Evolutionary conservation across 176 grass and related monocot genomes (phyloP).

Genomic region (Raddia guianensis): DNA sequence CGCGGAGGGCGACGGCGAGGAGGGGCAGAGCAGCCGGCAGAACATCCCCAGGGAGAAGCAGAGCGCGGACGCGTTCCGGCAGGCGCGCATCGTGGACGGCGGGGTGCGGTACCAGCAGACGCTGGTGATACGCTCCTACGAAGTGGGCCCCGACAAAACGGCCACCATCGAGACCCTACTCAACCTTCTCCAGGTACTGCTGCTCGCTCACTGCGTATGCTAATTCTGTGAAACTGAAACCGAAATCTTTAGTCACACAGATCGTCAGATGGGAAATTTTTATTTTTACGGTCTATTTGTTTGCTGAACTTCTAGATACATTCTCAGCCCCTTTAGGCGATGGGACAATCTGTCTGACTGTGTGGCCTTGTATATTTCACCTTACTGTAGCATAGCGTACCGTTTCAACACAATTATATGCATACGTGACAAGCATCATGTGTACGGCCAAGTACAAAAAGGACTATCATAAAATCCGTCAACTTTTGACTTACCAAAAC

Average conservation of each 20-base stretch:
- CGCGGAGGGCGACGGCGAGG: background rate
- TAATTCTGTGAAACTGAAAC: background rate
- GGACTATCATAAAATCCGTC: too few relatives aligned
- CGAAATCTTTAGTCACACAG: background rate
- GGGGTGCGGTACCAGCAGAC: constrained; percentile 71
- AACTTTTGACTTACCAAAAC: too few relatives aligned
- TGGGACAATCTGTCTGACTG: too few relatives aligned
- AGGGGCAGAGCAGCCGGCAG: constrained; percentile 37
- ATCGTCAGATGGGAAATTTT: background rate
- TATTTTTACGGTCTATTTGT: too few relatives aligned
- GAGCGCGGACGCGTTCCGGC: constrained; percentile 53
- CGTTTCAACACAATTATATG: too few relatives aligned
- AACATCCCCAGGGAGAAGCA: constrained; percentile 72
- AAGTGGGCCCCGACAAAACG: constrained; percentile 61
- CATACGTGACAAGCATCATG: too few relatives aligned
- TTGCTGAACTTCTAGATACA: too few relatives aligned
- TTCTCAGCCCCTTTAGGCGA: background rate
- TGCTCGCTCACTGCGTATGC: too few relatives aligned
- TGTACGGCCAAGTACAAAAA: too few relatives aligned
- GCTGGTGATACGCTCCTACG: constrained; percentile 64
- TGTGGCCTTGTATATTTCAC: too few relatives aligned
- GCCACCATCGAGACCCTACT: constrained; percentile 67
- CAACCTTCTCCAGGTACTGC: constrained; percentile 61
- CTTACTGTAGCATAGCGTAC: too few relatives aligned
- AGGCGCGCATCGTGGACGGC: constrained; percentile 57